A percentile compares a stretch with the other conserved stretches of the same genome.
Evolutionary conservation across 2,329 filamentous ascomycete genomes (phyloP).

Genomic region (Neoarthrinium moseri): DNA sequence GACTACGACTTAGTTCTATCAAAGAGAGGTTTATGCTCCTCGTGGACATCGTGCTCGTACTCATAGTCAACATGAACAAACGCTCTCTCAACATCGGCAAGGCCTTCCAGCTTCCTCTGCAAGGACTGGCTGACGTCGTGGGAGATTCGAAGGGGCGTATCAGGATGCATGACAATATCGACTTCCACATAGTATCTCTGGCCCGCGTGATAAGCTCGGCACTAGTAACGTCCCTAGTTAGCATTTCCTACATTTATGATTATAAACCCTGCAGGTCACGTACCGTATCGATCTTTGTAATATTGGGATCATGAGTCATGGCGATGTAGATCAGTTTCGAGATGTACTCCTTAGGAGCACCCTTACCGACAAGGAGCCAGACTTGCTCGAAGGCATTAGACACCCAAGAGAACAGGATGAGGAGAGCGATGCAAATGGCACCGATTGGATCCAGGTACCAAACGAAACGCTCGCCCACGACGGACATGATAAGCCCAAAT

Average conservation of each 20-base stretch:
- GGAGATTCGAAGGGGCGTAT: constrained; percentile 51
- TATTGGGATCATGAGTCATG: constrained; percentile 52
- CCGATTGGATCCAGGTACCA: constrained; percentile 62
- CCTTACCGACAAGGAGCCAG: constrained; percentile 59
- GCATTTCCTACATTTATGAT: too few species aligned
- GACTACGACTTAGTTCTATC: constrained; percentile 29
- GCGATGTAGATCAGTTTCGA: constrained; percentile 55
- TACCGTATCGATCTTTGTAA: constrained; percentile 57
- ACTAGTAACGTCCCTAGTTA: too few species aligned
- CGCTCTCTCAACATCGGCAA: constrained; percentile 39
- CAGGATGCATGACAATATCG: constrained; percentile 59
- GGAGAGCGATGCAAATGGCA: constrained; percentile 57
- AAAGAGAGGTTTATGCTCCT: constrained; percentile 42
- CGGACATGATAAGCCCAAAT: constrained; percentile 55
- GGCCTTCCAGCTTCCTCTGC: constrained; percentile 59
- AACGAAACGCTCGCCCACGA: constrained; percentile 48
- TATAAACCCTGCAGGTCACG: too few species aligned
- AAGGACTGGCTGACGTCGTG: constrained; percentile 60
- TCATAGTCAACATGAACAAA: constrained; percentile 47
- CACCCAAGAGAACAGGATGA: constrained; percentile 61
- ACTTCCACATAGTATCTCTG: constrained; percentile 63
- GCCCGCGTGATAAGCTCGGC: constrained; percentile 60
- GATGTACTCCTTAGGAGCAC: constrained; percentile 54
- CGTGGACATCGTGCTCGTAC: constrained; percentile 35
- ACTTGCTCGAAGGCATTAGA: constrained; percentile 61